Evolutionary conservation across 768 basidiomycete genomes (phyloP).

Genomic region (Boletus eberwhitei): DNA sequence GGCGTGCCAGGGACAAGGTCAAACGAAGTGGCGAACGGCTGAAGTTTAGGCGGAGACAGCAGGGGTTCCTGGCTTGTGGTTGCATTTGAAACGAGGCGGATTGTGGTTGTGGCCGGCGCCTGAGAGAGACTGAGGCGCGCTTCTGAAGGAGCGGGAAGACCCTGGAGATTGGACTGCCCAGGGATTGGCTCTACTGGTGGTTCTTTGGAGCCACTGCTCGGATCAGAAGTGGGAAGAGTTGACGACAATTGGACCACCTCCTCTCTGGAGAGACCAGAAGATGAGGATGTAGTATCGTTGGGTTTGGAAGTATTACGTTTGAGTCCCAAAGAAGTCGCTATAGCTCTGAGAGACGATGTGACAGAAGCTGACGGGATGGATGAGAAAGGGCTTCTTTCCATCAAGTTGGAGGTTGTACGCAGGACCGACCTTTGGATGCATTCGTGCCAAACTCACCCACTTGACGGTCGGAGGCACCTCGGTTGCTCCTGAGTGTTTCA

Average conservation of each 20-base stretch:
- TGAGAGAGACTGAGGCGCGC: constrained; percentile 61
- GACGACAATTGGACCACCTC: constrained; percentile 21
- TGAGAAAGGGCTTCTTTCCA: not conserved
- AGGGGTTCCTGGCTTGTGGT: constrained; percentile 19
- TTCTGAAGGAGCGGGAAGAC: constrained; percentile 56
- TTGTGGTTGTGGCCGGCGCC: constrained; percentile 44
- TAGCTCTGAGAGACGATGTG: constrained; percentile 67
- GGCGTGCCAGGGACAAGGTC: constrained; percentile 65
- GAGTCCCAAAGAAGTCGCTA: constrained; percentile 74
- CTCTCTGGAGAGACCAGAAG: constrained; percentile 26
- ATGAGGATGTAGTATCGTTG: constrained; percentile 24
- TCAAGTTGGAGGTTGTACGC: not conserved
- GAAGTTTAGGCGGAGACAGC: constrained; percentile 57
- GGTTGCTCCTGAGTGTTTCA: constrained; percentile 35
- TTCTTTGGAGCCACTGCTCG: constrained; percentile 14
- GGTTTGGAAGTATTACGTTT: constrained; percentile 42
- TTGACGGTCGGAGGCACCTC: constrained; percentile 37
- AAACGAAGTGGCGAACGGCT: constrained; percentile 64
- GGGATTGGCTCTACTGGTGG: constrained; percentile 49
- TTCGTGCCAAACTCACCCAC: constrained; percentile 73
- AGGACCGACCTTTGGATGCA: constrained; percentile 55
- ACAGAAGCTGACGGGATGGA: constrained; percentile 46
- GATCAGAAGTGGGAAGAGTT: constrained; percentile 30
- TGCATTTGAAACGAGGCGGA: constrained; percentile 42
- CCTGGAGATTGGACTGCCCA: constrained; percentile 55